Conservation (phyloP, 83 land plant genomes). For the Diphasiastrum complanatum region DNA sequence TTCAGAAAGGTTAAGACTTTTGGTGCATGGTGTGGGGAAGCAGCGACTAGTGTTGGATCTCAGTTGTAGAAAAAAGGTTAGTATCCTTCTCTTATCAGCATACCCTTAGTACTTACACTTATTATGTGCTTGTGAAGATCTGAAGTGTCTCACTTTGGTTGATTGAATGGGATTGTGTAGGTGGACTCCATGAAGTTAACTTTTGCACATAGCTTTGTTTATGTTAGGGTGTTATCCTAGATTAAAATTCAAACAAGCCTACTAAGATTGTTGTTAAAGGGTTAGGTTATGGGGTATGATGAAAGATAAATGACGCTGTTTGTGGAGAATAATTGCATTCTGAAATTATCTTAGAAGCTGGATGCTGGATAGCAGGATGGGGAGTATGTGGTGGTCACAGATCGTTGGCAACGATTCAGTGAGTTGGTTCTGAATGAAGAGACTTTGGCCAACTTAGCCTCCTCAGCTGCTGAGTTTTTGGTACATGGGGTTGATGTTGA, state of each 20-base stretch:
- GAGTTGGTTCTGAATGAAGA: constrained; percentile 57
- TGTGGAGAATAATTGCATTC: too few species aligned
- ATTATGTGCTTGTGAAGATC: neutral
- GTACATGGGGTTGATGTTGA: constrained; percentile 99
- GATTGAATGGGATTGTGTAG: neutral
- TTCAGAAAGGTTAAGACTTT: constrained; percentile 49
- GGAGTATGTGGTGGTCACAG: constrained; percentile 79
- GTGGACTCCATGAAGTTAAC: neutral
- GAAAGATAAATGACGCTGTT: too few species aligned
- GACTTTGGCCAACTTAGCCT: constrained; percentile 54
- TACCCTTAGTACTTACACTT: neutral
- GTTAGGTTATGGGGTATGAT: constrained; percentile 36
- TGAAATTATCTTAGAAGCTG: neutral
- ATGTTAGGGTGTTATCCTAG: neutral
- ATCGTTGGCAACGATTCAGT: constrained; percentile 95
- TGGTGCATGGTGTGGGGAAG: constrained; percentile 57
- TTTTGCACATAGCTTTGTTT: neutral
- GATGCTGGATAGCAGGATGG: constrained; percentile 2
- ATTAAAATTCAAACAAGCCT: neutral
- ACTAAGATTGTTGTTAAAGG: neutral
- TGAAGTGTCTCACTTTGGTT: too few species aligned
- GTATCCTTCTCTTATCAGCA: neutral
- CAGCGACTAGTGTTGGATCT: constrained; percentile 79
- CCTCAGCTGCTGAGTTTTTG: constrained; percentile 83
- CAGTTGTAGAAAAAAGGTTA: constrained; percentile 94